Base-by-base conservation (phyloP, 306 rosid genomes). In the Prunus armeniaca region DNA sequence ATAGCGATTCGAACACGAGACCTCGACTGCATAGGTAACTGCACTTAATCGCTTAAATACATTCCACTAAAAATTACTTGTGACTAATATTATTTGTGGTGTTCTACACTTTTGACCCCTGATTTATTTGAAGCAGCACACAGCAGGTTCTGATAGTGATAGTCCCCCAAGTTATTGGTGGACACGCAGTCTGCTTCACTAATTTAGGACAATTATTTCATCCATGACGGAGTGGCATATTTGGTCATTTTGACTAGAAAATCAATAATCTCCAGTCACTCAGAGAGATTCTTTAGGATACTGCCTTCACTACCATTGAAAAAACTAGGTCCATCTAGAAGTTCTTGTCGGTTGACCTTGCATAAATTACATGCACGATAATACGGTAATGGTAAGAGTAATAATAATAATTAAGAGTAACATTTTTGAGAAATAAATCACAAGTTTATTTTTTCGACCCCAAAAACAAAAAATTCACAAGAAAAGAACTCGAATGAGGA, bases 201-300 rank as follows among this genome's bases (percentile, higher is more conserved):
- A 67, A 67, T 58, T 73, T 63, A 17, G 18, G 60, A 61, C 56
- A 77, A 82, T 67, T 57, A 78, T 74, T 78, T 74, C 72, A 61
- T 62, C 28, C 47, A 72, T n/a, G 76, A 51, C 19, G 8, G 6
- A 38, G 65, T 45, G 18, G 67, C 62, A 72, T 20, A 71, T 71
- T 61, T 38, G 55, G 50, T 75, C 65, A 19, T 72, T 66, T 63
- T 30, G 74, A 57, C 64, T 64, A 43, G 2, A 65, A 18, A 43
- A 9, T 43, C 43, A 22, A 47, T 52, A 46, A 45, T 56, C 47
- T 57, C 67, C 52, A 22, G 80, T 84, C 87, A 76, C 76, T 81
- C 79, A 3, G 47, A 74, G 79, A 83, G 90, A 89, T 86, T 74
- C 71, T 67, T 76, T 70, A 41, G 84, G 78, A 62, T 67, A n/a